phyloP scores from a whole-genome alignment of 345 rosid species.

The Linum trigynum region DNA sequence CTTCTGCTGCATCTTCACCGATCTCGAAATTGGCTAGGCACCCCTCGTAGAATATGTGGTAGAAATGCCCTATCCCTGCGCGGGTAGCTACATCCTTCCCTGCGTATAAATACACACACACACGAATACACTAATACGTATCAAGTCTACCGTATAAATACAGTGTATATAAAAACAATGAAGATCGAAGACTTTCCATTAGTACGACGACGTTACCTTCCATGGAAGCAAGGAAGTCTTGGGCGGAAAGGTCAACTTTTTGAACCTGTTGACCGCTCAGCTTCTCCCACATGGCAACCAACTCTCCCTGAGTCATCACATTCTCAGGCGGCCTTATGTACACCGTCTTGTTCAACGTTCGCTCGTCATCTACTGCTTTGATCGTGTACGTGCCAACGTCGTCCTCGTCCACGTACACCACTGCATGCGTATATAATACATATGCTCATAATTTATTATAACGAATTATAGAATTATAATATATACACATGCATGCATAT shows the following conservation, averaged over 20 bases:
- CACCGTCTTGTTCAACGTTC: constrained; percentile 56
- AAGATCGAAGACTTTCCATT: neutral
- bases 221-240: constrained; percentile 56
- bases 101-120: constrained; percentile 15
- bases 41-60: constrained; percentile 76
- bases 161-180: too few species aligned
- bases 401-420: constrained; percentile 53
- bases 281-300: constrained; percentile 65
- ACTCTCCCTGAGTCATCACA: constrained; percentile 45
- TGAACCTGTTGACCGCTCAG: constrained; percentile 36
- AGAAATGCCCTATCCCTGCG: constrained; percentile 75
- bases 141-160: too few species aligned
- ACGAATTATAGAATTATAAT: neutral
- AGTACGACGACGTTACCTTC: constrained; percentile 25
- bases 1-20: constrained; percentile 54
- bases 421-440: constrained; percentile 17
- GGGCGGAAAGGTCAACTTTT: constrained; percentile 32
- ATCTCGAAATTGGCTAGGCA: constrained; percentile 64
- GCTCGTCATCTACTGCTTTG: constrained; percentile 57
- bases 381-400: constrained; percentile 59
- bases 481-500: neutral
- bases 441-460: too few species aligned
- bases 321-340: constrained; percentile 47
- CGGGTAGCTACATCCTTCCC: constrained; percentile 44
- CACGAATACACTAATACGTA: too few species aligned